Evolutionary conservation across 306 rosid species (phyloP).

Genomic region (Senna tora): DNA sequence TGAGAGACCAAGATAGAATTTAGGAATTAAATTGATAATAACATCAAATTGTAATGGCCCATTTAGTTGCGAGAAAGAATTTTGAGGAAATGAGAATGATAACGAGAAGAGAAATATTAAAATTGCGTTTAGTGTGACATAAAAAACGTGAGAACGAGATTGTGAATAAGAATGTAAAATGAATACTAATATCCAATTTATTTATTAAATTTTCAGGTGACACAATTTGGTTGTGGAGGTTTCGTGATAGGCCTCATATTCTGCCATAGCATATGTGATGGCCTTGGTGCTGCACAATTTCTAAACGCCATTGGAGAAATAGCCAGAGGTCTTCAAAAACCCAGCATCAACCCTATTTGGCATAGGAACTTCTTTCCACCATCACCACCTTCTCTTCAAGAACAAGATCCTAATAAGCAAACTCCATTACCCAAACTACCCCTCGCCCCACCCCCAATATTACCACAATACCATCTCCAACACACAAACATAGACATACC

Average conservation of each 20-base stretch:
- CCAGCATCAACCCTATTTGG: slow-evolving; percentile 63
- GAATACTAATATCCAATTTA: no score
- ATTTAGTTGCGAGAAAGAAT: no score
- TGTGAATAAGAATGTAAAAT: no score
- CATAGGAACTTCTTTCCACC: slow-evolving; percentile 54
- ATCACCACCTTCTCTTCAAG: not conserved
- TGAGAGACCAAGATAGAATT: no score
- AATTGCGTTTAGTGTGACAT: no score
- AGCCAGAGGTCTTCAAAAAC: slow-evolving; percentile 55
- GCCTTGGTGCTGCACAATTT: slow-evolving; percentile 89
- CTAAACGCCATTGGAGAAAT: slow-evolving; percentile 73
- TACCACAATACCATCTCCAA: slow-evolving; percentile 46
- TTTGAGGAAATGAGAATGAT: no score
- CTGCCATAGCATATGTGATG: slow-evolving; percentile 79
- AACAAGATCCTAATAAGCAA: no score
- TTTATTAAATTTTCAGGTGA: slow-evolving; percentile 71
- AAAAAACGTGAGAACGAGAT: no score
- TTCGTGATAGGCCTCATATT: slow-evolving; percentile 74
- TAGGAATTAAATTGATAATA: no score
- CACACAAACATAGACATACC: slow-evolving; percentile 62
- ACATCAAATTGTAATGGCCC: no score
- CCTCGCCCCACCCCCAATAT: slow-evolving; percentile 16
- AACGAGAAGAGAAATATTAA: no score
- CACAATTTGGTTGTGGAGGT: slow-evolving; percentile 72
- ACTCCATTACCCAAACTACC: slow-evolving; percentile 17